Evolutionary conservation across 129 eudicot species (phyloP).

Genomic region (Flaveria robusta): DNA sequence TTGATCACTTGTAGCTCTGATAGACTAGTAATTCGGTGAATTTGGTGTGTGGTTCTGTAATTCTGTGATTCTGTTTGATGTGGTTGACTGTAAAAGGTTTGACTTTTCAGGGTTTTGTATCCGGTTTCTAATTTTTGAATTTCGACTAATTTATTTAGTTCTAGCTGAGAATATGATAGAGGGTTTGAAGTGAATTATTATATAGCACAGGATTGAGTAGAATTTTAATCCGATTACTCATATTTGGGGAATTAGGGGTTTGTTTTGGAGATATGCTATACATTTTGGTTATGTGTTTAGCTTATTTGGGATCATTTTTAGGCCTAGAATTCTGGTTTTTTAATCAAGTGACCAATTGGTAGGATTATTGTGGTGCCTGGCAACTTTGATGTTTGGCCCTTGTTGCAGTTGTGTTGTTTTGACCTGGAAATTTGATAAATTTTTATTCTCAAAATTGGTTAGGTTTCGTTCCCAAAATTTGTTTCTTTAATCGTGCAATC

Average conservation of each 20-base stretch:
- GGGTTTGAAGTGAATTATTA: not conserved
- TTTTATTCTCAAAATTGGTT: no score
- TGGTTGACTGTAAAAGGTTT: conserved; percentile 28
- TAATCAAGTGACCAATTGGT: not conserved
- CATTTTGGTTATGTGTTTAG: conserved; percentile 7
- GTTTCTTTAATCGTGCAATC: not conserved
- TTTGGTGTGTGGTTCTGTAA: conserved; percentile 13
- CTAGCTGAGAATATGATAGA: not conserved
- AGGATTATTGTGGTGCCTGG: not conserved
- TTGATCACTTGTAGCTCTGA: conserved; percentile 5
- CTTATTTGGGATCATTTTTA: not conserved
- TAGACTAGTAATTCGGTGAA: not conserved
- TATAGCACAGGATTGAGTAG: not conserved
- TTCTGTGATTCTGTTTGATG: conserved; percentile 19
- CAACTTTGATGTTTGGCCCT: not conserved
- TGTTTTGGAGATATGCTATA: conserved; percentile 2
- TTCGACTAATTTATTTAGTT: conserved; percentile 8
- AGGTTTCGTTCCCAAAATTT: not conserved
- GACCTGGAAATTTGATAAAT: not conserved
- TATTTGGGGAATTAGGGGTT: conserved; percentile 17
- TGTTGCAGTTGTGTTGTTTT: conserved; percentile 15
- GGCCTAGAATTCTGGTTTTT: not conserved
- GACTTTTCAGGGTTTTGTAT: conserved; percentile 29
- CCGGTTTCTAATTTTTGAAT: not conserved
- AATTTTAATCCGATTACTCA: conserved; percentile 16